These are phyloP conservation scores for Pseudognaphalium luteoalbum DNA, from an alignment of 129 eudicot species.

Conservation along the genomic window DNA sequence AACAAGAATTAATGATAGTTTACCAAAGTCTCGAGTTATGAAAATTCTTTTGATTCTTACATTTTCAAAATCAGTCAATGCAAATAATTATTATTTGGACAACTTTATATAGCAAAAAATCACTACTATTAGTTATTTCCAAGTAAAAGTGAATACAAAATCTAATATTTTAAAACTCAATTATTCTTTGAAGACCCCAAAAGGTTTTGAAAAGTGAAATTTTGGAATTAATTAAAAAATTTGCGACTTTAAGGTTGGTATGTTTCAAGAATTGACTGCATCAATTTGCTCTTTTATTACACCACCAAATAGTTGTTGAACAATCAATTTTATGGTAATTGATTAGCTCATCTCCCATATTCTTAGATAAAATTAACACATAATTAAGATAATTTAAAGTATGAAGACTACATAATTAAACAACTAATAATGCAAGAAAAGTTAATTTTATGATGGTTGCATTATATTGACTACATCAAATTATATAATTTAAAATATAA, in stretches of 20 bases:
- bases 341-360: constrained; percentile 26
- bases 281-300: constrained; percentile 33
- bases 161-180: constrained; percentile 12
- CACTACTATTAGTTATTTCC: constrained; percentile 10
- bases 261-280: constrained; percentile 31
- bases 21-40: neutral
- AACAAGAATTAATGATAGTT: constrained; percentile 6
- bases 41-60: neutral
- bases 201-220: constrained; percentile 28
- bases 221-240: constrained; percentile 26
- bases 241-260: constrained; percentile 34
- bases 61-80: neutral
- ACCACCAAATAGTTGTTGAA: constrained; percentile 41
- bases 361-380: neutral
- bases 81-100: neutral
- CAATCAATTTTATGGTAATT: constrained; percentile 36
- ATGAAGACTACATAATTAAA: neutral
- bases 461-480: constrained; percentile 21
- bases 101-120: neutral
- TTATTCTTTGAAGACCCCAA: constrained; percentile 32
- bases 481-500: too few relatives aligned
- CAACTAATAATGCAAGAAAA: neutral
- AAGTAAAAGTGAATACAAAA: constrained; percentile 19
- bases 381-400: neutral
- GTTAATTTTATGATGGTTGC: constrained; percentile 10